Conservation (phyloP, 192 early-diverging fungal species). For the Phycomyces nitens region DNA sequence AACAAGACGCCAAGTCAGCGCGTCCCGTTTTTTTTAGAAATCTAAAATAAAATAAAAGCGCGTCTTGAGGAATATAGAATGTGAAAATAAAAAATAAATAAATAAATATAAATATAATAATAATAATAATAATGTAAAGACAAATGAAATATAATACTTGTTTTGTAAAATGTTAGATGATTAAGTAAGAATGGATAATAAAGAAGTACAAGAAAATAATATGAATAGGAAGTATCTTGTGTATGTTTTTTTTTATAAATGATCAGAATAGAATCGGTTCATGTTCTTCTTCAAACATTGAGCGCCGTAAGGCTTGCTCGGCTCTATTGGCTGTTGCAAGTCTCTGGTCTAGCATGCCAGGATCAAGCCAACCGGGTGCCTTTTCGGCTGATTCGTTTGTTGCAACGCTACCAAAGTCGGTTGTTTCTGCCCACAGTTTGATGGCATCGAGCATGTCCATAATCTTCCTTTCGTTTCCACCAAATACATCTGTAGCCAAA, state of each 20-base stretch:
- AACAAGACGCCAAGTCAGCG: constrained; percentile 4
- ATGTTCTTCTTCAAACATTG: background rate
- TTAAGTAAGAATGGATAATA: background rate
- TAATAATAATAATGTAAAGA: background rate
- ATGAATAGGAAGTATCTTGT: background rate
- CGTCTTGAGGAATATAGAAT: constrained; percentile 5
- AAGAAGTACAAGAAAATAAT: background rate
- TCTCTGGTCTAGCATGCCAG: background rate
- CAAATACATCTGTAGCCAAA: constrained; percentile 25
- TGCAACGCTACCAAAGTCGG: background rate
- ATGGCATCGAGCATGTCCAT: constrained; percentile 29
- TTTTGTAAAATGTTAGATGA: constrained; percentile 7
- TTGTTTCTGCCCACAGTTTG: constrained; percentile 26
- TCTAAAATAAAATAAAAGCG: background rate
- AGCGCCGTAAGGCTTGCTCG: constrained; percentile 4
- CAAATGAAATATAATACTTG: constrained; percentile 10
- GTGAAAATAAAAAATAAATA: background rate
- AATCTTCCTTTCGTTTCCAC: constrained; percentile 33
- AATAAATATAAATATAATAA: constrained; percentile 7
- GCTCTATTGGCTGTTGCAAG: constrained; percentile 12
- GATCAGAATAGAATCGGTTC: background rate
- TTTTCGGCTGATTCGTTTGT: constrained; percentile 4
- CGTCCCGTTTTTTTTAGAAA: constrained; percentile 28
- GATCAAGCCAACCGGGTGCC: background rate
- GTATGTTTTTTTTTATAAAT: background rate